Evolutionary conservation across 495 filamentous ascomycete genomes (phyloP).

Genomic region (Tuber borchii): DNA sequence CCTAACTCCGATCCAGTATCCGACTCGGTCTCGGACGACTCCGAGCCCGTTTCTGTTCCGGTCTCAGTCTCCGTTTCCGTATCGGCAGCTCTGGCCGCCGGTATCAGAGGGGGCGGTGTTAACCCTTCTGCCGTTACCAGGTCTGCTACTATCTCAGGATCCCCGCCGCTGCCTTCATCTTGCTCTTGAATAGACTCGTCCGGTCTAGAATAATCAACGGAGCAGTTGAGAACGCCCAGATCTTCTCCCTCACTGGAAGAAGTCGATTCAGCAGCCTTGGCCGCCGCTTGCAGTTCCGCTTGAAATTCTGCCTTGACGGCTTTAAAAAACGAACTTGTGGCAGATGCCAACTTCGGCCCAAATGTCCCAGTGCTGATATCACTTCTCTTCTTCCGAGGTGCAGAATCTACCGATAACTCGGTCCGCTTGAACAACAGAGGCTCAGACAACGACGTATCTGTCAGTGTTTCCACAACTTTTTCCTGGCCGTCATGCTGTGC

Average conservation of each 20-base stretch:
- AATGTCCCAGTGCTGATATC: slow-evolving; percentile 14
- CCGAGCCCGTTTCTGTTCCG: slow-evolving; percentile 14
- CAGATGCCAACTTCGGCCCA: slow-evolving; percentile 32
- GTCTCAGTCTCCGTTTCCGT: slow-evolving; percentile 24
- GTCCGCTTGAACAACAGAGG: neutral
- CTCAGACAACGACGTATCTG: neutral
- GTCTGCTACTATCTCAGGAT: slow-evolving; percentile 10
- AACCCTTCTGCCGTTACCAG: neutral
- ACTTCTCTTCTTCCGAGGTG: slow-evolving; percentile 33
- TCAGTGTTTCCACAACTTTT: neutral
- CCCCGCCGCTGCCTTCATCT: slow-evolving; percentile 5
- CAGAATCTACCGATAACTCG: slow-evolving; percentile 17
- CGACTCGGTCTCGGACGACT: slow-evolving; percentile 13
- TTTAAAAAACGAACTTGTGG: slow-evolving; percentile 38
- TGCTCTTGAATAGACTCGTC: slow-evolving; percentile 4
- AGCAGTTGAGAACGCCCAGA: slow-evolving; percentile 9
- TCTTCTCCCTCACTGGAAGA: slow-evolving; percentile 32
- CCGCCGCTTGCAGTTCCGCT: slow-evolving; percentile 10
- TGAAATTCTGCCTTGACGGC: slow-evolving; percentile 41
- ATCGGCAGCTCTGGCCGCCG: neutral
- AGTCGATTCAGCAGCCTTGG: slow-evolving; percentile 11
- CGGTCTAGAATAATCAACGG: slow-evolving; percentile 8
- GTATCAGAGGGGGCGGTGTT: neutral
- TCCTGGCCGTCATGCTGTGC: slow-evolving; percentile 2
- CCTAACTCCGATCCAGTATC: neutral